Evolutionary conservation across 2,329 filamentous ascomycete genomes (phyloP).

Genomic region (Cercospora zeae-maydis): DNA sequence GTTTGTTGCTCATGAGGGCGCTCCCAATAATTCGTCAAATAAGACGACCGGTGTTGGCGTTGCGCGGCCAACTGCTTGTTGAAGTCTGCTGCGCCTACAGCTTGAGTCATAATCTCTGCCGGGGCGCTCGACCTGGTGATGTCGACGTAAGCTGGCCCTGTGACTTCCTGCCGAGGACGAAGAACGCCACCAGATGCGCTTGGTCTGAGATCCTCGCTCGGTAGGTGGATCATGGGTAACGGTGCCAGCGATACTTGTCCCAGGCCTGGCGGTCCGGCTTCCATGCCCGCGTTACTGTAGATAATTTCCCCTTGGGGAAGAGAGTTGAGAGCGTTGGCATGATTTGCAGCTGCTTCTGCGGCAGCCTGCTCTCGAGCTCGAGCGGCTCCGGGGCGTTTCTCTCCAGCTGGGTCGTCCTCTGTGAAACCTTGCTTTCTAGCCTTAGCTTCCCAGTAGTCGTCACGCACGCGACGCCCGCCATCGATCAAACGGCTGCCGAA

Average conservation of each 20-base stretch:
- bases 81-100: constrained; percentile 83
- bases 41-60: constrained; percentile 73
- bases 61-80: constrained; percentile 80
- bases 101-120: constrained; percentile 78
- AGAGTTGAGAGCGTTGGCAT: constrained; percentile 55
- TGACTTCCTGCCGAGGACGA: constrained; percentile 83
- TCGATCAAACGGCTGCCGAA: constrained; percentile 93
- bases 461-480: constrained; percentile 83
- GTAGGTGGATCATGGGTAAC: constrained; percentile 79
- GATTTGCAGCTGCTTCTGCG: constrained; percentile 60
- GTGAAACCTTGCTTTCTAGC: constrained; percentile 97
- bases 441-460: constrained; percentile 99
- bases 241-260: constrained; percentile 67
- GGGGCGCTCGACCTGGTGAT: constrained; percentile 72
- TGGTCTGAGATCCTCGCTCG: constrained; percentile 73
- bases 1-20: constrained; percentile 73
- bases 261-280: constrained; percentile 47
- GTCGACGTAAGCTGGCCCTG: constrained; percentile 84
- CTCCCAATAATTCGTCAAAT: constrained; percentile 77
- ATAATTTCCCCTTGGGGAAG: constrained; percentile 80
- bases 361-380: constrained; percentile 81
- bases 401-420: constrained; percentile 89
- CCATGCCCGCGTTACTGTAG: constrained; percentile 61
- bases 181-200: constrained; percentile 79
- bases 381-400: constrained; percentile 88